A percentile compares a stretch with the other conserved stretches of the same genome.
Conservation (phyloP, 768 basidiomycete genomes). For the Coprinopsis cinerea region DNA sequence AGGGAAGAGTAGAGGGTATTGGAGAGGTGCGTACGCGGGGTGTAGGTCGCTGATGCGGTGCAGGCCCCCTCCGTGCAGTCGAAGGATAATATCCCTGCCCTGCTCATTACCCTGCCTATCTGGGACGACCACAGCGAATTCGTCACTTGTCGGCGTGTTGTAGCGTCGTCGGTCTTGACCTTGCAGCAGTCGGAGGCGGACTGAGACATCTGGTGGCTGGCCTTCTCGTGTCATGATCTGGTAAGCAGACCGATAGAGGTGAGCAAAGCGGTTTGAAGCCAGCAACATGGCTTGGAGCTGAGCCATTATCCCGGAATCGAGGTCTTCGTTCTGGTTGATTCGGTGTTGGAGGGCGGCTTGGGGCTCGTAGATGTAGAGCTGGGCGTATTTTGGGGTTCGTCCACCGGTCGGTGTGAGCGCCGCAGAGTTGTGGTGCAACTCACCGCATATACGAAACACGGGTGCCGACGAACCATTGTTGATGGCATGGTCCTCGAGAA, state of each 20-base stretch:
- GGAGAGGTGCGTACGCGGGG: slow-evolving; percentile 29
- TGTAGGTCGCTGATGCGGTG: slow-evolving; percentile 27
- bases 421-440: slow-evolving; percentile 31
- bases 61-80: slow-evolving; percentile 16
- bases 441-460: slow-evolving; percentile 28
- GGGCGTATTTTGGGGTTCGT: slow-evolving; percentile 25
- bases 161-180: slow-evolving; percentile 24
- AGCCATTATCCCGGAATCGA: slow-evolving; percentile 16
- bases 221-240: too few species aligned
- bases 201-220: slow-evolving; percentile 16
- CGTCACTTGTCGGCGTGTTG: slow-evolving; percentile 29
- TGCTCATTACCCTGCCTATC: background rate
- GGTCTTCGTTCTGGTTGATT: slow-evolving; percentile 19
- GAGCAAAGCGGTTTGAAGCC: slow-evolving; percentile 20
- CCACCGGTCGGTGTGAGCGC: slow-evolving; percentile 21
- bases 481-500: slow-evolving; percentile 18
- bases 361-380: slow-evolving; percentile 36
- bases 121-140: slow-evolving; percentile 5
- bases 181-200: slow-evolving; percentile 17
- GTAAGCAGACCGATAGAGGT: slow-evolving; percentile 26
- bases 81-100: slow-evolving; percentile 30
- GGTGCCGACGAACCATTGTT: slow-evolving; percentile 19
- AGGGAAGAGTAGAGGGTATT: slow-evolving; percentile 42
- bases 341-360: slow-evolving; percentile 24
- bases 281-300: slow-evolving; percentile 21